Percentiles rank a stretch among this genome's conserved stretches.
Conservation (phyloP, 2,329 filamentous ascomycete species). For the Zasmidium citrigriseum region DNA sequence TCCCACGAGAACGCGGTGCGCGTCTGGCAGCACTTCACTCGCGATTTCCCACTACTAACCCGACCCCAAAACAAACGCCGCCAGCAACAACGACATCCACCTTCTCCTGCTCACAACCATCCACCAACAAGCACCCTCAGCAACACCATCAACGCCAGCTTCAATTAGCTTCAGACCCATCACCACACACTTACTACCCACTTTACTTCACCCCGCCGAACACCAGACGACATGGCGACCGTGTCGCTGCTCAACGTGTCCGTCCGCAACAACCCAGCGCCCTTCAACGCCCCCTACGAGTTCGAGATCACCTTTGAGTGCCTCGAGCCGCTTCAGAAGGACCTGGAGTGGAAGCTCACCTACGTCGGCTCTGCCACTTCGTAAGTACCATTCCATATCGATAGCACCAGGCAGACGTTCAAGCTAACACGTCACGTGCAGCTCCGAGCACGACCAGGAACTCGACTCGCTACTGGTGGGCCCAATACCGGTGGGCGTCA, state of each 20-base stretch:
- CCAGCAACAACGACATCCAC: not conserved
- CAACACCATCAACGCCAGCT: not conserved
- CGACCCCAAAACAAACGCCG: not conserved
- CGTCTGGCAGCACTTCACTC: not conserved
- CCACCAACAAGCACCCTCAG: slow-evolving; percentile 1
- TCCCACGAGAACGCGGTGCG: too few relatives aligned
- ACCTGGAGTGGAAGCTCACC: slow-evolving; percentile 98
- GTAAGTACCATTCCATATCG: slow-evolving; percentile 57
- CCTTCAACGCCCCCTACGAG: slow-evolving; percentile 88
- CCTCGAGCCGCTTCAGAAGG: slow-evolving; percentile 90
- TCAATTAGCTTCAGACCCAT: not conserved
- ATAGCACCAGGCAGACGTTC: slow-evolving; percentile 3
- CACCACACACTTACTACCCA: not conserved
- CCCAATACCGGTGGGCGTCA: slow-evolving; percentile 94
- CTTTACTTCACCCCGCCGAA: slow-evolving; percentile 1
- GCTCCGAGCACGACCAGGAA: slow-evolving; percentile 96
- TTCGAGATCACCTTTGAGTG: slow-evolving; percentile 99
- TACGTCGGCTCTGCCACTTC: slow-evolving; percentile 98
- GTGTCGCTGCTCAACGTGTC: slow-evolving; percentile 94
- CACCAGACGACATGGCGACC: slow-evolving; percentile 73
- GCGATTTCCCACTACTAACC: not conserved
- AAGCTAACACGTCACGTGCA: slow-evolving; percentile 40
- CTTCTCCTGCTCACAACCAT: not conserved
- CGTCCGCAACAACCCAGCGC: slow-evolving; percentile 94
- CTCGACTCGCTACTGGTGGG: slow-evolving; percentile 95